Percentiles rank a stretch among this genome's conserved stretches.
These are phyloP conservation scores for Acer campestre DNA, from an alignment of 345 rosid genomes.

Conservation along the genomic window DNA sequence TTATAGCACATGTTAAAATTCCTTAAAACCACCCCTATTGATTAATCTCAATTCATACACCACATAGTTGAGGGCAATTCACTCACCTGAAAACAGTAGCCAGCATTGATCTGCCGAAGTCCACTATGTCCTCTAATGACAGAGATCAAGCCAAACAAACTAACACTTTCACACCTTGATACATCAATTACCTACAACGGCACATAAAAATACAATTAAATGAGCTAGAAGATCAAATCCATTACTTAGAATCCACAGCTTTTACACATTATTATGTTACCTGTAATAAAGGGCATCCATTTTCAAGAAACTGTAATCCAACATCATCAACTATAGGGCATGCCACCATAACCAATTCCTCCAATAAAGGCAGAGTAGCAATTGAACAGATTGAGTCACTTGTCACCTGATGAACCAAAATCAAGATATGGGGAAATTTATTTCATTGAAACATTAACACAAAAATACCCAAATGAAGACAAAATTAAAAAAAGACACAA, in stretches of 20 bases:
- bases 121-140: constrained; percentile 58
- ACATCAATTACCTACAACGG: constrained; percentile 61
- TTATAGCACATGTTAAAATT: constrained; percentile 14
- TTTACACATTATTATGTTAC: constrained; percentile 28
- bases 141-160: constrained; percentile 52
- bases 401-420: constrained; percentile 63
- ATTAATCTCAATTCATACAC: neutral
- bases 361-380: constrained; percentile 63
- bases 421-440: constrained; percentile 8
- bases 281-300: constrained; percentile 68
- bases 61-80: constrained; percentile 1
- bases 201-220: neutral
- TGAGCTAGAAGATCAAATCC: neutral
- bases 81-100: constrained; percentile 75
- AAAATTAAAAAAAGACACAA: neutral
- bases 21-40: neutral
- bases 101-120: constrained; percentile 59
- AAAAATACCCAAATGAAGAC: neutral
- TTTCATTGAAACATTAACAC: constrained; percentile 1
- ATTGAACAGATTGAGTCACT: constrained; percentile 67
- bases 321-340: constrained; percentile 68
- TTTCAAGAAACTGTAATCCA: constrained; percentile 60
- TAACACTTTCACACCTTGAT: constrained; percentile 74
- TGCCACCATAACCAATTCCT: constrained; percentile 56
- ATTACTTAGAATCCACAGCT: neutral